These are phyloP conservation scores for Porodaedalea pini DNA, from an alignment of 1,284 basidiomycete species.

Conservation along the genomic window DNA sequence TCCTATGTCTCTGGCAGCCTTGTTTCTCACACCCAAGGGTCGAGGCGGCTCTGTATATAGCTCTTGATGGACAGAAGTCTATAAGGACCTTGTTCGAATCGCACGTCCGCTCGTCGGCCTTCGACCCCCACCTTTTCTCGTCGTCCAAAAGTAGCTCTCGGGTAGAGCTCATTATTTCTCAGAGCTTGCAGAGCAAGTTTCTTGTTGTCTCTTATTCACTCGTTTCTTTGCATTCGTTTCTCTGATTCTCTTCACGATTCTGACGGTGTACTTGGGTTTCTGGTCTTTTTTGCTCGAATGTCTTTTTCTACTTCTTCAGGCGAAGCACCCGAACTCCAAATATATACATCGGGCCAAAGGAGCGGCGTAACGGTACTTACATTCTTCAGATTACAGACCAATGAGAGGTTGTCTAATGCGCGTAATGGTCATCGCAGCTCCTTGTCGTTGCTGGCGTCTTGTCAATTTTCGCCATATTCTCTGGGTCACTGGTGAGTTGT, in stretches of 20 bases:
- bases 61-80: not conserved
- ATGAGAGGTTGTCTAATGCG: not conserved
- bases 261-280: not conserved
- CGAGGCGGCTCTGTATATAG: not conserved
- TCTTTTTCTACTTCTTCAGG: no score
- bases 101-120: not conserved
- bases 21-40: not conserved
- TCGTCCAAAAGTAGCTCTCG: not conserved
- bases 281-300: no score
- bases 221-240: not conserved
- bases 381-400: not conserved
- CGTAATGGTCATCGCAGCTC: not conserved
- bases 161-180: slow-evolving; percentile 2
- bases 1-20: not conserved
- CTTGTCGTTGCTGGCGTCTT: slow-evolving; percentile 16
- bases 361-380: not conserved
- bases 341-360: slow-evolving; percentile 1
- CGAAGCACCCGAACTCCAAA: not conserved
- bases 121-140: not conserved
- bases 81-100: not conserved
- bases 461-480: slow-evolving; percentile 11
- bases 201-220: not conserved
- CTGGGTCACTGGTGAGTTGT: slow-evolving; percentile 7
- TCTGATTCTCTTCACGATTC: not conserved
- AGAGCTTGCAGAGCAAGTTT: slow-evolving; percentile 3